These are phyloP conservation scores for Pleoardoris graminearum DNA, from an alignment of 2,329 filamentous ascomycete species.

Conservation along the genomic window DNA sequence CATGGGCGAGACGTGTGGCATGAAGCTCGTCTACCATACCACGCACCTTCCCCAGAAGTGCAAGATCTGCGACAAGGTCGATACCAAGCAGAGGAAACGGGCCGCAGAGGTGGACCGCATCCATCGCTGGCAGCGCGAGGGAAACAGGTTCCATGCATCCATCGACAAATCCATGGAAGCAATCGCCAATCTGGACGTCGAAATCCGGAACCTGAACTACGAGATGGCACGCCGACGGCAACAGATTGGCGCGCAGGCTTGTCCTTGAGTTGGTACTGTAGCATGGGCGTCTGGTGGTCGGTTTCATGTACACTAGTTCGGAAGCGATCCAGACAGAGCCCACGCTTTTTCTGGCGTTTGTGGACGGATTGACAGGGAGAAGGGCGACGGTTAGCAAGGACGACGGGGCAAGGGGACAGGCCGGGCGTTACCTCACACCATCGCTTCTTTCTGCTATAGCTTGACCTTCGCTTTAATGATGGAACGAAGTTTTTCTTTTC, in stretches of 20 bases:
- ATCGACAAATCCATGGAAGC: slow-evolving; percentile 71
- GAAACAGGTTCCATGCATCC: slow-evolving; percentile 60
- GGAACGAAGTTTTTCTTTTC: slow-evolving; percentile 32
- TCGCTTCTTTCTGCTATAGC: slow-evolving; percentile 37
- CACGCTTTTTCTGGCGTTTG: slow-evolving; percentile 38
- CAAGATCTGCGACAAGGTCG: slow-evolving; percentile 85
- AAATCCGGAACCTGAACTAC: slow-evolving; percentile 66
- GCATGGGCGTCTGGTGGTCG: slow-evolving; percentile 34
- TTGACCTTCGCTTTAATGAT: slow-evolving; percentile 36
- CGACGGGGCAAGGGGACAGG: slow-evolving; percentile 28
- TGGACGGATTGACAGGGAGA: slow-evolving; percentile 35
- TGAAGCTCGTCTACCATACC: slow-evolving; percentile 84
- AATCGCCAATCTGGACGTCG: slow-evolving; percentile 70
- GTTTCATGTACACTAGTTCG: slow-evolving; percentile 44
- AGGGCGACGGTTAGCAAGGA: slow-evolving; percentile 33
- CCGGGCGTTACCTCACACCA: slow-evolving; percentile 45
- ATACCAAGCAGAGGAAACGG: slow-evolving; percentile 77
- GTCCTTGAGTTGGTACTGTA: slow-evolving; percentile 39
- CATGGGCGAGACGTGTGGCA: slow-evolving; percentile 92
- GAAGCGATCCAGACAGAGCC: slow-evolving; percentile 32
- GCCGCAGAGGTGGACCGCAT: slow-evolving; percentile 76
- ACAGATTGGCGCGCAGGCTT: slow-evolving; percentile 35
- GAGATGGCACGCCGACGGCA: slow-evolving; percentile 52
- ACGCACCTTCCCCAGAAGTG: slow-evolving; percentile 67
- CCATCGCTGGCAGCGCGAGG: slow-evolving; percentile 75